Base-by-base conservation (phyloP, 1,284 basidiomycete genomes). In the Pisolithus thermaeus region DNA sequence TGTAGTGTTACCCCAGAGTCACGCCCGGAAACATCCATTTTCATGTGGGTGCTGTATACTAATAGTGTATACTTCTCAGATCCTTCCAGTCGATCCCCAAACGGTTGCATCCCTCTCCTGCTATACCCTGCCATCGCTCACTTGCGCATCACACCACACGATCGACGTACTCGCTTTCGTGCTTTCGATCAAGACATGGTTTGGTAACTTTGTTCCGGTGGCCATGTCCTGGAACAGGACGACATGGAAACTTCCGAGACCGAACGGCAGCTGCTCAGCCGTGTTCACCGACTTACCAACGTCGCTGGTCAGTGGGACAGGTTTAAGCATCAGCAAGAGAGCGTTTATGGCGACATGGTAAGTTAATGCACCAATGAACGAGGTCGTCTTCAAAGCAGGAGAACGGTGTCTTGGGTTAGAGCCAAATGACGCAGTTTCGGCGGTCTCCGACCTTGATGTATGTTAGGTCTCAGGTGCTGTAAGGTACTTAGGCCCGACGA, bases 191-290 rank as follows among this genome's bases (percentile, higher is more conserved):
- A 62, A n/a, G 64, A 61, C 53, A 74, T 66, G 7, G 70, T 69
- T 56, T 74, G 53, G 66, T 37, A 82, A 67, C 47, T 59, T 63
- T 20, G 76, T 75, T 22, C 80, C 80, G 52, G 84, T 71, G 20
- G 81, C 81, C 52, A 60, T 72, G 20, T 74, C 69, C 60, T 74
- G 73, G 58, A 73, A 70, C n/a, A 23, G 70, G 67, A 41, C 74
- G 68, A 59, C 78, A 84, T 12, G 81, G 77, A 61, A 84, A 83
- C 61, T 83, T 83, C 53, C 80, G 71, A 63, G 83, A 82, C n/a
- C 79, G 74, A 25, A 73, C 73, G 2, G 71, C 61, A 28, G 50
- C 25, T 52, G 47, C 23, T 43, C 32, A 42, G 46, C 38, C 27
- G 35, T 20, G 20, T 12, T 44, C 48, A 49, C 43, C 49, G 37